Percentiles rank a stretch among this genome's conserved stretches.
phyloP scores from a whole-genome alignment of 768 basidiomycete species.

The Leucocoprinus leucothites region DNA sequence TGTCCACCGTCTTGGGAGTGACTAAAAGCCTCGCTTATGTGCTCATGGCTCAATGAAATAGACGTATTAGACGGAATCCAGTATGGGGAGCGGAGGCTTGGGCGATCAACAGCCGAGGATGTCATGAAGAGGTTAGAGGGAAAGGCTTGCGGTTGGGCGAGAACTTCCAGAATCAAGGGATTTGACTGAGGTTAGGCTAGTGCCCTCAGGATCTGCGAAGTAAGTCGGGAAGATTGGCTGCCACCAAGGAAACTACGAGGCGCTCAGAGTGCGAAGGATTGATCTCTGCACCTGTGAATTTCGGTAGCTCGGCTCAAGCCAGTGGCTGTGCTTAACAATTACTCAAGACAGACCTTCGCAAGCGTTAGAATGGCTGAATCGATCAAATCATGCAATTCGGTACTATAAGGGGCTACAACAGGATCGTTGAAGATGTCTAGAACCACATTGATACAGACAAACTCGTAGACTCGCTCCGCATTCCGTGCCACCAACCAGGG shows the following conservation, averaged over 20 bases:
- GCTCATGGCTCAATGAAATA: conserved; percentile 47
- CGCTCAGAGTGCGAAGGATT: no score
- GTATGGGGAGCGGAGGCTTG: conserved; percentile 10
- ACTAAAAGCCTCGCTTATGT: conserved; percentile 61
- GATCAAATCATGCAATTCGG: no score
- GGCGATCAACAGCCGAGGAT: conserved; percentile 5
- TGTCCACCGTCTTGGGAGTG: conserved; percentile 74
- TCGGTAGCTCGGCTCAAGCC: neutral
- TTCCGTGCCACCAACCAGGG: conserved; percentile 93
- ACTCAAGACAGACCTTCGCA: neutral
- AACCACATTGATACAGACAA: conserved; percentile 94
- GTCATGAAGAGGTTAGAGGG: conserved; percentile 7
- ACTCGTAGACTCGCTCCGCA: conserved; percentile 79
- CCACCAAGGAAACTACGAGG: neutral
- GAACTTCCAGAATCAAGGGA: neutral
- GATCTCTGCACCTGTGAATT: no score
- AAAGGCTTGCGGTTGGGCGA: neutral
- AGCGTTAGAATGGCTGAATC: no score
- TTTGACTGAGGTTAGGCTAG: neutral
- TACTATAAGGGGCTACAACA: neutral
- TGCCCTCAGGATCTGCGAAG: neutral
- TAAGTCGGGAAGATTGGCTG: neutral
- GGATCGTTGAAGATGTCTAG: conserved; percentile 25
- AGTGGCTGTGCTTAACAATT: conserved; percentile 8
- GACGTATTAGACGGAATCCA: conserved; percentile 7